Conservation (phyloP, 129 eudicot species). For the Helichrysum umbraculigerum region DNA sequence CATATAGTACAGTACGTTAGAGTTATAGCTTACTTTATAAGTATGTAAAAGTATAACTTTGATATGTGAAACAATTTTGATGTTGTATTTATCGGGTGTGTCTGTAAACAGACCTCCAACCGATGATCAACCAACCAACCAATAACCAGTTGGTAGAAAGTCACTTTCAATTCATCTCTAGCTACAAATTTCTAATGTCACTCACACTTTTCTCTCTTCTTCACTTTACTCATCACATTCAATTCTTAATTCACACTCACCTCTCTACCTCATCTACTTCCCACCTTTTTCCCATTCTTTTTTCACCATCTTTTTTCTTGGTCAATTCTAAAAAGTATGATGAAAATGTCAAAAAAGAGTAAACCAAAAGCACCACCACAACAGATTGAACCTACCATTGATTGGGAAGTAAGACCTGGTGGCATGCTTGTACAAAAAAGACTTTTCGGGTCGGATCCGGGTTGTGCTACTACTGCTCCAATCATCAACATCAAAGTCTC, state of each 20-base stretch:
- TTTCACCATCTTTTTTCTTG: not conserved
- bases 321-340: constrained; percentile 6
- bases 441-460: constrained; percentile 30
- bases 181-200: constrained; percentile 4
- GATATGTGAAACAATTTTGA: no score
- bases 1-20: no score
- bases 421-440: constrained; percentile 68
- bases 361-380: constrained; percentile 27
- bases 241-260: constrained; percentile 19
- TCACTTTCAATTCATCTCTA: constrained; percentile 13
- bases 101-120: constrained; percentile 38
- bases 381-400: constrained; percentile 27
- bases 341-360: constrained; percentile 38
- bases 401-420: constrained; percentile 68
- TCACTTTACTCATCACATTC: constrained; percentile 28
- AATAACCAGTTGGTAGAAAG: constrained; percentile 24
- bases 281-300: constrained; percentile 22
- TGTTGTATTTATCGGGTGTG: not conserved
- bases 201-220: constrained; percentile 19
- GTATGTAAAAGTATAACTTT: not conserved
- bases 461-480: constrained; percentile 32
- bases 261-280: constrained; percentile 26
- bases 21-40: no score
- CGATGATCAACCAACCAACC: constrained; percentile 23
- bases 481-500: constrained; percentile 61